Conservation (phyloP, 352 stramenopile species). For the Phytophthora megakarya region DNA sequence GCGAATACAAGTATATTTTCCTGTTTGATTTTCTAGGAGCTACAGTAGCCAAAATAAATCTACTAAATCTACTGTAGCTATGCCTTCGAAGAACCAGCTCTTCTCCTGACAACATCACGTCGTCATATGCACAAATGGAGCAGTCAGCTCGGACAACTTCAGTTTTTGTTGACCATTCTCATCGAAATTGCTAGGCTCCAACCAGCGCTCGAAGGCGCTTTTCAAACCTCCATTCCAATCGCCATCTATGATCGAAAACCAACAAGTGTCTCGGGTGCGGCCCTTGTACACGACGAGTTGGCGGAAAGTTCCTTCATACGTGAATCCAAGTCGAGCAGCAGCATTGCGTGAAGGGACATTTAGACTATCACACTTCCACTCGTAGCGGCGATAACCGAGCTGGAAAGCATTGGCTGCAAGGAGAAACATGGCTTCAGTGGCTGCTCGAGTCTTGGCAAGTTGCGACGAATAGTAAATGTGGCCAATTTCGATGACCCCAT, state of each 20-base stretch:
- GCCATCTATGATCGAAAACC: conserved; percentile 30
- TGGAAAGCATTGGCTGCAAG: conserved; percentile 22
- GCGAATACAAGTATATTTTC: too few species aligned
- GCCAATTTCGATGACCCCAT: conserved; percentile 25
- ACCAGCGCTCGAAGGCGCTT: conserved; percentile 16
- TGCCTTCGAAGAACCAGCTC: too few species aligned
- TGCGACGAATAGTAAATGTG: conserved; percentile 18
- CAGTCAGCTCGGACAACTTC: conserved; percentile 28
- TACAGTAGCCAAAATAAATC: neutral
- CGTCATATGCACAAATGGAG: conserved; percentile 21
- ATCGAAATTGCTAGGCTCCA: conserved; percentile 22
- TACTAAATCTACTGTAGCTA: too few species aligned
- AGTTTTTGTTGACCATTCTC: conserved; percentile 21
- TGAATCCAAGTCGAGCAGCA: conserved; percentile 23
- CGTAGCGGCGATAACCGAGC: conserved; percentile 28
- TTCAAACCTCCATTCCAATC: conserved; percentile 26
- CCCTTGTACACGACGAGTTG: conserved; percentile 28
- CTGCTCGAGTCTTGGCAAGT: conserved; percentile 19
- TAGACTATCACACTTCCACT: conserved; percentile 32
- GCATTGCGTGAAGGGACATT: conserved; percentile 21
- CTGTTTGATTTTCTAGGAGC: too few species aligned
- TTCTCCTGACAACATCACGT: too few species aligned
- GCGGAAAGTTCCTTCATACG: conserved; percentile 29
- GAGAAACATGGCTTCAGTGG: conserved; percentile 24
- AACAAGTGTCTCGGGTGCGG: conserved; percentile 26